A percentile compares a stretch with the other conserved stretches of the same genome.
Evolutionary conservation across 1,139 yeast genomes (phyloP).

Genomic region (Yamadazyma diddensiae): DNA sequence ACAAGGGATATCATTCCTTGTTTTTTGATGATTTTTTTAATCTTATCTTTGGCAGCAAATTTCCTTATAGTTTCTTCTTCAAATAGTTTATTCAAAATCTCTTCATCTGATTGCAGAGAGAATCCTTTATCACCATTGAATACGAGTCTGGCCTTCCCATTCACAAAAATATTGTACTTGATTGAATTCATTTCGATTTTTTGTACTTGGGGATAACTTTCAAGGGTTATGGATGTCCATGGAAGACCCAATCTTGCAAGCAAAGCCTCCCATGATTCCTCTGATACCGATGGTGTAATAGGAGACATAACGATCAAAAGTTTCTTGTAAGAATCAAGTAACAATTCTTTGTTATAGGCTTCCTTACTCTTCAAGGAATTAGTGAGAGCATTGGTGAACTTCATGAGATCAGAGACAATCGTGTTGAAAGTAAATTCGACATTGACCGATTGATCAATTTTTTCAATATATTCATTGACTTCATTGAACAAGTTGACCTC

Average conservation of each 20-base stretch:
- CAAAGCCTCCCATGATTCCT: constrained; percentile 73
- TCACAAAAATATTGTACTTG: constrained; percentile 55
- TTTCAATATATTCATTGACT: constrained; percentile 45
- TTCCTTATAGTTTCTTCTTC: constrained; percentile 10
- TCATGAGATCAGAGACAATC: constrained; percentile 86
- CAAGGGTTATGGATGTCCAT: constrained; percentile 54
- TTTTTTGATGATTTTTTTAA: constrained; percentile 24
- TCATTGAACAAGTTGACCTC: constrained; percentile 62
- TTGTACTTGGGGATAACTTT: constrained; percentile 51
- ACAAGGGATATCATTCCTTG: constrained; percentile 30
- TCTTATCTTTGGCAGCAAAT: constrained; percentile 8
- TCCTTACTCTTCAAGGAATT: constrained; percentile 30
- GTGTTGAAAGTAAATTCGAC: constrained; percentile 71
- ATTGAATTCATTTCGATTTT: constrained; percentile 32
- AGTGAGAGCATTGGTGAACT: constrained; percentile 58
- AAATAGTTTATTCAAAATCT: constrained; percentile 17
- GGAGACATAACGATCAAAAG: constrained; percentile 64
- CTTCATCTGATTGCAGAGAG: constrained; percentile 23
- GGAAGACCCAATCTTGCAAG: constrained; percentile 22
- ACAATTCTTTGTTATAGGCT: constrained; percentile 25
- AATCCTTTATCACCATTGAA: constrained; percentile 36
- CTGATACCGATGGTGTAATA: constrained; percentile 76
- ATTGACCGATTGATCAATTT: constrained; percentile 59
- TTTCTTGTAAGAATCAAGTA: constrained; percentile 45
- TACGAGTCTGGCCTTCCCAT: constrained; percentile 64